Percentiles rank a stretch among this genome's conserved stretches.
Evolutionary conservation across 1,284 basidiomycete genomes (phyloP).

Genomic region (Apiotrichum sp.): DNA sequence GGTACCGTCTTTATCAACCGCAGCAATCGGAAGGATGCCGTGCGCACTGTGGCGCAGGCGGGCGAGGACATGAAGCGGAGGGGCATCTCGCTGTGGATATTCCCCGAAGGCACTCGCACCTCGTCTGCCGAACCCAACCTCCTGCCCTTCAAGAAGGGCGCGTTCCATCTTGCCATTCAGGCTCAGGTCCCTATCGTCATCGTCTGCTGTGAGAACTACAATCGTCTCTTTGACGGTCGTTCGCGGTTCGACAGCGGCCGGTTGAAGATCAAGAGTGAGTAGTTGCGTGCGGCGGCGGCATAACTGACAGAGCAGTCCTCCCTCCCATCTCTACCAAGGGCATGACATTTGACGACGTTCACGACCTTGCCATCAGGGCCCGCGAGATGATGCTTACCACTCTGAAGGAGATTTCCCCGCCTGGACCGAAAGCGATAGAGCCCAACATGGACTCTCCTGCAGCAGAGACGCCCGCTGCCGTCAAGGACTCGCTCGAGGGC

Average conservation of each 20-base stretch:
- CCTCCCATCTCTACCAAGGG: constrained; percentile 51
- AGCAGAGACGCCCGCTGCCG: no score
- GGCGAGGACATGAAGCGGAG: constrained; percentile 73
- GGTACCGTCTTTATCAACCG: constrained; percentile 94
- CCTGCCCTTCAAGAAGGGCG: constrained; percentile 94
- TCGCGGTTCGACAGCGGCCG: constrained; percentile 71
- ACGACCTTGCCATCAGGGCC: constrained; percentile 46
- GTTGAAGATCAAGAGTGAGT: constrained; percentile 74
- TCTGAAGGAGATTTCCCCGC: constrained; percentile 39
- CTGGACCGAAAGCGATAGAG: constrained; percentile 1
- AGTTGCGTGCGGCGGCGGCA: no score
- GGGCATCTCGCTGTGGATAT: constrained; percentile 73
- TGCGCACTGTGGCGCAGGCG: constrained; percentile 69
- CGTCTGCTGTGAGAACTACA: constrained; percentile 91
- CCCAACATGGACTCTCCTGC: no score
- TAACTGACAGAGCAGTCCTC: constrained; percentile 42
- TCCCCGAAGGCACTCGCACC: constrained; percentile 86
- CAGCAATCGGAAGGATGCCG: constrained; percentile 66
- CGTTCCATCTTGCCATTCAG: constrained; percentile 92
- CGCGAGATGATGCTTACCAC: constrained; percentile 47
- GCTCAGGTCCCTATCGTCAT: constrained; percentile 76
- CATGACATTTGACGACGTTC: constrained; percentile 49
- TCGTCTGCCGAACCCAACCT: constrained; percentile 60
- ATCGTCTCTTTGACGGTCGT: constrained; percentile 67
- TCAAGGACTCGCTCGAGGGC: no score